Evolutionary conservation across 1,284 basidiomycete species (phyloP), one percentile per base, ranked within the genome.

Genomic region (Apiotrichum sp.): DNA sequence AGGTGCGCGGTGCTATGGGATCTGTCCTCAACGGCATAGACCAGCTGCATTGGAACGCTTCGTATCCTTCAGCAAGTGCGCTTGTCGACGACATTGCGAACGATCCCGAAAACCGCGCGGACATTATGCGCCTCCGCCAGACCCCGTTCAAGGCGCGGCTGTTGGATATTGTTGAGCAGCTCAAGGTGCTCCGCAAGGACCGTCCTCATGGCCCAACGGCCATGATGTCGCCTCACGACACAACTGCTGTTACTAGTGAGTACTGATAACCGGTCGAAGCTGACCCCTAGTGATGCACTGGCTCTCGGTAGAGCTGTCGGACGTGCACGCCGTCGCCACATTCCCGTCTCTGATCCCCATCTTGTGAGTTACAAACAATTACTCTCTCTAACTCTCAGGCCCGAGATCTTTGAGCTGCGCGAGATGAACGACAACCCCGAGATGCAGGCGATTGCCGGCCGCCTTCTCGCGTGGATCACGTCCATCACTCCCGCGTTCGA

Each of bases 211-310:
- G 89, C 47, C 89, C 90, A 0, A 81, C 88, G 65, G 88, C 88
- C 85, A 71, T 89, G 82, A 41, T 84, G 67, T 92, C 88, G 4
- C 84, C 84, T 78, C 95, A 95, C 72, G 92, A 96, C 77, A 91
- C 88, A 78, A 84, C 89, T 55, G 86, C 88, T 1, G 59, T 68
- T 14, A 75, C 74, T n/a, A 62, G 36, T 38, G 36, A 38, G 36
- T 38, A 8, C 8, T 38, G 36, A 7, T 8, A 38, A 38, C 7
- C 36, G 13, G 36, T 38, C 36, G 7, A 38, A 8, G 36, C 36
- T 38, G 13, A 38, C 36, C 13, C 36, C 13, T 38, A 38, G 36
- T 87, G 29, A 86, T 87, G 77, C 84, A 83, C 66, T 90, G 87
- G 86, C 76, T 89, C 33, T 85, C 83, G 70, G 82, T 85, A 64